Evolutionary conservation across 352 stramenopile genomes (phyloP).

Genomic region (Globisporangium canariense): DNA sequence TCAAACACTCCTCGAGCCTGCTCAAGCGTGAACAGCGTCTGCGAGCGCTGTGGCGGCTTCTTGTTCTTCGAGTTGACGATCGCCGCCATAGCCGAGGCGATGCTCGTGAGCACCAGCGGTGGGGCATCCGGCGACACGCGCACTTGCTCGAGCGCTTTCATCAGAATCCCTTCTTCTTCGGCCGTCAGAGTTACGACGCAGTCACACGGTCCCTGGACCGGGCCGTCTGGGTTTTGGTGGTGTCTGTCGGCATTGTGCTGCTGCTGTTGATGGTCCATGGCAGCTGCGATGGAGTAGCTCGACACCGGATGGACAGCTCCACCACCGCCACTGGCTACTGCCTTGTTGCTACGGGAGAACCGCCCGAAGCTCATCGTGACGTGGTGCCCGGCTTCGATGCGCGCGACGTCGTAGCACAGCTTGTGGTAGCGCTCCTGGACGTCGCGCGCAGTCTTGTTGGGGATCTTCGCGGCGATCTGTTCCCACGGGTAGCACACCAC

Average conservation of each 20-base stretch:
- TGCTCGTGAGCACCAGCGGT: conserved; percentile 39
- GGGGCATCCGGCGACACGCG: conserved; percentile 43
- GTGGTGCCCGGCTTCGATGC: conserved; percentile 64
- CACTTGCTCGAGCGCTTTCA: conserved; percentile 47
- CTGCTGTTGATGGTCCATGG: not conserved
- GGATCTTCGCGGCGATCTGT: conserved; percentile 46
- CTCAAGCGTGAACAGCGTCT: conserved; percentile 38
- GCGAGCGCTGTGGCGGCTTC: conserved; percentile 32
- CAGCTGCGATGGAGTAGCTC: conserved; percentile 1
- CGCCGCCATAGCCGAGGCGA: conserved; percentile 54
- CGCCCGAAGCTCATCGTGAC: conserved; percentile 54
- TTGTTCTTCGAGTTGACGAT: conserved; percentile 46
- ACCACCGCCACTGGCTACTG: conserved; percentile 10
- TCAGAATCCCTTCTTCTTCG: conserved; percentile 45
- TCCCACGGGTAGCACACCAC: conserved; percentile 58
- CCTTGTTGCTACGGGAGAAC: conserved; percentile 22
- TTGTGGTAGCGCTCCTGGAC: conserved; percentile 69
- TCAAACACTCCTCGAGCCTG: conserved; percentile 35
- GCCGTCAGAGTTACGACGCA: conserved; percentile 54
- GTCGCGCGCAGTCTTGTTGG: conserved; percentile 45
- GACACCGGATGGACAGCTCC: conserved; percentile 1
- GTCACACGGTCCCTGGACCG: conserved; percentile 30
- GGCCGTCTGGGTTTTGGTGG: conserved; percentile 18
- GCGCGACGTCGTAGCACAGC: conserved; percentile 72
- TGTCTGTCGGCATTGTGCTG: not conserved